A percentile compares a stretch with the other conserved stretches of the same genome.
Evolutionary conservation across 2,329 filamentous ascomycete genomes (phyloP).

Genomic region (Ampelomyces quisqualis): DNA sequence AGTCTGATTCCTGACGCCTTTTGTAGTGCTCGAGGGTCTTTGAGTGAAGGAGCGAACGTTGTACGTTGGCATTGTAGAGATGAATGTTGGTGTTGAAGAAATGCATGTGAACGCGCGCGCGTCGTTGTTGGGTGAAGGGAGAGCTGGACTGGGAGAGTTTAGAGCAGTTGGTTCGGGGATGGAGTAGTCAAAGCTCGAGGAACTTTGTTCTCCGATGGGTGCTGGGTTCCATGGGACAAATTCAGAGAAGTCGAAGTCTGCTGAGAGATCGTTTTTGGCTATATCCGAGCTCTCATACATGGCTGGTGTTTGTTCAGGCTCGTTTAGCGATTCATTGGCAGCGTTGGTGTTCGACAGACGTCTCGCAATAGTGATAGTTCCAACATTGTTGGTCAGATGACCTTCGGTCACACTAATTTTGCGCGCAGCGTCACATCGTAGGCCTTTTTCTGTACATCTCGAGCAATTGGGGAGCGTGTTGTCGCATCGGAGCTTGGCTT

Average conservation of each 20-base stretch:
- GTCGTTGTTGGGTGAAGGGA: neutral
- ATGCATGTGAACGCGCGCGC: too few relatives aligned
- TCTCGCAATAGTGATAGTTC: too few relatives aligned
- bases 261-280: too few relatives aligned
- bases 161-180: neutral
- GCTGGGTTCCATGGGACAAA: neutral
- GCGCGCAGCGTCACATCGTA: too few relatives aligned
- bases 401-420: neutral
- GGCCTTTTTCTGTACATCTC: conserved; percentile 1
- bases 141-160: neutral
- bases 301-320: too few relatives aligned
- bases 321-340: too few relatives aligned
- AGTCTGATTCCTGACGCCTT: conserved; percentile 34
- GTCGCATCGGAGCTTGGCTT: conserved; percentile 6
- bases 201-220: neutral
- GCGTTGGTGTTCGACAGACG: too few relatives aligned
- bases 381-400: too few relatives aligned
- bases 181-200: neutral
- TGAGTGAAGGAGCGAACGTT: conserved; percentile 30
- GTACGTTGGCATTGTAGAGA: conserved; percentile 24
- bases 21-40: conserved; percentile 19
- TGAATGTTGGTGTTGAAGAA: conserved; percentile 5
- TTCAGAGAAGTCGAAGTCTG: too few relatives aligned
- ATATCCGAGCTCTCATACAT: too few relatives aligned
- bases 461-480: conserved; percentile 2